These are phyloP conservation scores for Paraconiothyrium brasiliense DNA, from an alignment of 2,329 filamentous ascomycete genomes.

Conservation along the genomic window DNA sequence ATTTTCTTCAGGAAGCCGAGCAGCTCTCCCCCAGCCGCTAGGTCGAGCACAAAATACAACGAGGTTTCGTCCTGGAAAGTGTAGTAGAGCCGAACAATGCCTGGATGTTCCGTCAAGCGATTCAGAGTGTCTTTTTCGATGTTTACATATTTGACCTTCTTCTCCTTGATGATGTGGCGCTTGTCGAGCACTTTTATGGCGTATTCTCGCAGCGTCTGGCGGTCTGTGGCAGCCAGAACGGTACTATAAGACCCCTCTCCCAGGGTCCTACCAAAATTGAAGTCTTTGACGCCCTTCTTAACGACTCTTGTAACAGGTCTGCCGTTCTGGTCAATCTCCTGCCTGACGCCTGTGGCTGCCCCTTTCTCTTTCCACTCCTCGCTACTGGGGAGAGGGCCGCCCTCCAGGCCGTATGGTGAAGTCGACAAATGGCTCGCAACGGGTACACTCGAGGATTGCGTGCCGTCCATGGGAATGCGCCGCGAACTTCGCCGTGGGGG, in stretches of 20 bases:
- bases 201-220: conserved; percentile 93
- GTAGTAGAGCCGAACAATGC: conserved; percentile 96
- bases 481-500: conserved; percentile 82
- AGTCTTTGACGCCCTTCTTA: conserved; percentile 97
- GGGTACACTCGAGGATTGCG: conserved; percentile 27
- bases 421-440: conserved; percentile 37
- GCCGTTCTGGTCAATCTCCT: conserved; percentile 86
- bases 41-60: conserved; percentile 94
- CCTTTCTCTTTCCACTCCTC: conserved; percentile 97
- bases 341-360: conserved; percentile 82
- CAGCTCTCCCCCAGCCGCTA: conserved; percentile 91
- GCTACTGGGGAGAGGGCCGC: conserved; percentile 70
- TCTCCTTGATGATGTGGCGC: conserved; percentile 99
- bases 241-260: conserved; percentile 99
- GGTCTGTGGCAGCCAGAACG: conserved; percentile 89
- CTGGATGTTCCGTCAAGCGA: conserved; percentile 92
- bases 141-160: conserved; percentile 99
- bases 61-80: conserved; percentile 98
- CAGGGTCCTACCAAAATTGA: conserved; percentile 87
- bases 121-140: conserved; percentile 99
- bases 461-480: conserved; percentile 67
- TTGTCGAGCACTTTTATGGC: conserved; percentile 99
- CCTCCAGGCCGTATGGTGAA: conserved; percentile 64
- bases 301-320: conserved; percentile 82
- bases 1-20: conserved; percentile 93